Base-by-base conservation (phyloP, 1,284 basidiomycete genomes). In the Cryptococcus sp. region DNA sequence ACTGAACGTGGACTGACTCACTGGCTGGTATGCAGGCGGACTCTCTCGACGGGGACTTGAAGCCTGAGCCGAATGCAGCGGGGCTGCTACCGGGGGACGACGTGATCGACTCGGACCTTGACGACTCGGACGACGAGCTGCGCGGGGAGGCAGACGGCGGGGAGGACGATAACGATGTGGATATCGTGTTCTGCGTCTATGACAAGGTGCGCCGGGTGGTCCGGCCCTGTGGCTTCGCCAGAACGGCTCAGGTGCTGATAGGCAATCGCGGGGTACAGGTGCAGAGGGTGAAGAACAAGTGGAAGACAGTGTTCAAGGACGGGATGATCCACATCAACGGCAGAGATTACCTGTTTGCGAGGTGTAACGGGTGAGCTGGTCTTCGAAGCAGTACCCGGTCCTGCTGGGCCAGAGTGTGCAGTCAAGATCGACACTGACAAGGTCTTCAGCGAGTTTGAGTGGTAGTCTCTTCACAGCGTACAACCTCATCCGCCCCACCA, bases 241-340 rank as follows among this genome's bases (percentile, higher is more conserved):
- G 4, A n/a, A 21, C 18, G 20, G 21, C n/a, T 51, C 23, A 39
- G 18, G 13, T 11, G 9, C 23, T 43, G 35, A 43, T 12, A n/a
- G n/a, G 28, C 28, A 33, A 33, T 11, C 7, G 16, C 28, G 12
- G 35, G 39, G 49, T 16, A 6, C 61, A 94, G 92, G 93, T 97
- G 38, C 91, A 94, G 57, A 84, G 96, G 20, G 94, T 98, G 33
- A 98, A 98, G 80, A 98, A 98, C 82, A 99, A 98, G 81, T 99
- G 96, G 96, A 98, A 98, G 82, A 96, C 94, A 59, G 87, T 93
- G n/a, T 84, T 99, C 60, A 96, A 96, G 79, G 96, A 98, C 69
- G 96, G 96, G 15, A 92, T 98, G 85, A 91, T 98, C 55, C 91
- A 94, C 69, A 85, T 98, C 65, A 95, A 97, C 66, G 94, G 95